Conservation (phyloP, 495 filamentous ascomycete genomes). For the Lindgomyces ingoldianus region DNA sequence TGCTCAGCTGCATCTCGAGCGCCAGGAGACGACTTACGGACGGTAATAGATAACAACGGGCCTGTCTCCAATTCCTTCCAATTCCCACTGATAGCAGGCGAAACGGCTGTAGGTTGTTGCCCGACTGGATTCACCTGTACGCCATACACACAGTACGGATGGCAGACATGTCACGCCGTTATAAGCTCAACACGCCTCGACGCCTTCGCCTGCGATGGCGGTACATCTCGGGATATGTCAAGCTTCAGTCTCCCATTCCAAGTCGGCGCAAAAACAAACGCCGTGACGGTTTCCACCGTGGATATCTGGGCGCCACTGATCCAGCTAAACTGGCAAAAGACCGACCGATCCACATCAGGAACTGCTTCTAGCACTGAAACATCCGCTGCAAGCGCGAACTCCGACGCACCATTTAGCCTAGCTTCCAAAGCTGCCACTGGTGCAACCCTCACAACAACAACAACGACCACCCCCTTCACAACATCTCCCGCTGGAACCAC, state of each 20-base stretch:
- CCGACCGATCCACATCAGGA: neutral
- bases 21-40: neutral
- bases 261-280: neutral
- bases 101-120: conserved; percentile 20
- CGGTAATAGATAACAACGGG: neutral
- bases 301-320: conserved; percentile 19
- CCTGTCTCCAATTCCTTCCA: neutral
- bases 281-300: neutral
- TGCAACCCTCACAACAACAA: neutral
- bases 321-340: conserved; percentile 11
- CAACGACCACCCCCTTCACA: neutral
- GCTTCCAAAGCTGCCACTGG: neutral
- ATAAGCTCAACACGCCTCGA: conserved; percentile 1
- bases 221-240: neutral
- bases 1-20: conserved; percentile 8
- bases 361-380: neutral
- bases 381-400: neutral
- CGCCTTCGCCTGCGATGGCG: conserved; percentile 1
- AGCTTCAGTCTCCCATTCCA: conserved; percentile 7
- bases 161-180: conserved; percentile 11
- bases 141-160: neutral
- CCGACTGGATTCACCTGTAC: conserved; percentile 6
- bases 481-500: neutral
- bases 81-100: conserved; percentile 12
- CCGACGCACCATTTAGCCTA: neutral